Evolutionary conservation across 2,329 filamentous ascomycete species (phyloP).

Genomic region (Tolypocladium endophyticum): DNA sequence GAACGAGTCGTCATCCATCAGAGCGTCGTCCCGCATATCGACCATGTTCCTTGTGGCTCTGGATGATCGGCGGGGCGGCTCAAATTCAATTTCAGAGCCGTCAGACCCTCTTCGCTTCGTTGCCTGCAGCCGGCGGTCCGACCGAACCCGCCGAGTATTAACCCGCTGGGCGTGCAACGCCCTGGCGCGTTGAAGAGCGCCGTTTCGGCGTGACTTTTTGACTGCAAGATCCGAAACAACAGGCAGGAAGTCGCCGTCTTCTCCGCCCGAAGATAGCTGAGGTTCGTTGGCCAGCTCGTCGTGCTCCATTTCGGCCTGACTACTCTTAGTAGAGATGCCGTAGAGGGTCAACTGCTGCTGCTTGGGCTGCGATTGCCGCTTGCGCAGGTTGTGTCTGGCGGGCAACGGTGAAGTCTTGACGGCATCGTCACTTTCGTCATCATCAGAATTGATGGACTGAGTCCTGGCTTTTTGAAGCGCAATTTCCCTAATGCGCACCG

Average conservation of each 20-base stretch:
- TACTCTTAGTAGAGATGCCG: conserved; percentile 15
- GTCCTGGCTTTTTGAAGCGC: conserved; percentile 2
- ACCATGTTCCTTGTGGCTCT: conserved; percentile 32
- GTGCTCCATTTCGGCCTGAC: conserved; percentile 11
- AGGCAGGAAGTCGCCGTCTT: conserved; percentile 23
- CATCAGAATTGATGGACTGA: conserved; percentile 5
- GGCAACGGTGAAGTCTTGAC: not conserved
- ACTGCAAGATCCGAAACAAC: conserved; percentile 25
- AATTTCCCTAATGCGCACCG: conserved; percentile 15
- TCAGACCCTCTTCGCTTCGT: conserved; percentile 12
- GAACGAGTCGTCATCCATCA: conserved; percentile 49
- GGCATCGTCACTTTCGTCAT: conserved; percentile 9
- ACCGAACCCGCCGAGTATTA: conserved; percentile 6
- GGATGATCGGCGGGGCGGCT: conserved; percentile 36
- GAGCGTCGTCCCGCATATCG: conserved; percentile 39
- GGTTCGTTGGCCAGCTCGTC: conserved; percentile 22
- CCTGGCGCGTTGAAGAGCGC: conserved; percentile 10
- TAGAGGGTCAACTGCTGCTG: conserved; percentile 6
- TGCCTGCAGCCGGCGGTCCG: conserved; percentile 2
- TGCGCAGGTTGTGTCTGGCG: conserved; percentile 12
- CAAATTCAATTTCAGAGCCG: conserved; percentile 42
- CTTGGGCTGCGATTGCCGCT: conserved; percentile 9
- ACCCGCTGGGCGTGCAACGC: conserved; percentile 9
- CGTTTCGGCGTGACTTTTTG: conserved; percentile 12
- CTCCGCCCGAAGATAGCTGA: conserved; percentile 16